These are phyloP conservation scores for Epichloe uncinata DNA, from an alignment of 2,329 filamentous ascomycete species.

Conservation along the genomic window DNA sequence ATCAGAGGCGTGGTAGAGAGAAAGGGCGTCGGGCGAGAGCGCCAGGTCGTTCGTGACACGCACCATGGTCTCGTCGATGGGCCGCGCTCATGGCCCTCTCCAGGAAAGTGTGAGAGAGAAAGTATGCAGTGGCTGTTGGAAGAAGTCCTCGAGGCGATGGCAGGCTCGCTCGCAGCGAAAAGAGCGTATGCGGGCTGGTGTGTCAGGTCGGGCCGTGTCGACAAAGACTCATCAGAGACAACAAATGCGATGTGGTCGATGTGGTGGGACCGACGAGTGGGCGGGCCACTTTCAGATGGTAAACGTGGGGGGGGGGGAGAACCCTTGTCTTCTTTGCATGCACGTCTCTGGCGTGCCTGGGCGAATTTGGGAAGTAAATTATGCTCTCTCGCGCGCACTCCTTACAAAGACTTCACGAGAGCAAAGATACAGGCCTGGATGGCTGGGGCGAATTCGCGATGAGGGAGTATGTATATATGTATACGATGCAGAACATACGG, in stretches of 20 bases:
- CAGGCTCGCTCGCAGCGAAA: neutral
- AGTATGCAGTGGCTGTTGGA: neutral
- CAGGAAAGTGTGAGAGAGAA: neutral
- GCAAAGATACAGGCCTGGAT: no score
- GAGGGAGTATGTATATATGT: no score
- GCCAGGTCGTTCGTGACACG: constrained; percentile 65
- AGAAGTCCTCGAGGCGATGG: neutral
- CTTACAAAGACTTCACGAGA: no score
- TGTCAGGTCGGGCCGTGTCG: neutral
- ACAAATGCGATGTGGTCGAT: constrained; percentile 1
- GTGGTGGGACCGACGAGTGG: constrained; percentile 3
- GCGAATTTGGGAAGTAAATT: neutral
- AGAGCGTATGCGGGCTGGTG: neutral
- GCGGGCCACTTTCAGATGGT: constrained; percentile 2
- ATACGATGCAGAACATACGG: no score
- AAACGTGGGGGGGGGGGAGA: constrained; percentile 1
- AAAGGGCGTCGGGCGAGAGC: constrained; percentile 68
- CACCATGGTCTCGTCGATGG: constrained; percentile 52
- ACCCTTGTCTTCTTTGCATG: neutral
- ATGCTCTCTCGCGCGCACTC: no score
- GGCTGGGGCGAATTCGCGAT: no score
- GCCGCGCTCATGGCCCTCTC: constrained; percentile 11
- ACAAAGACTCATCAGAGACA: neutral
- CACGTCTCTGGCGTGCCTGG: neutral
- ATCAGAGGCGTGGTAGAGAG: constrained; percentile 82